These are phyloP conservation scores for Paramecium biaurelia DNA, from an alignment of 73 alveolate species.

Conservation along the genomic window DNA sequence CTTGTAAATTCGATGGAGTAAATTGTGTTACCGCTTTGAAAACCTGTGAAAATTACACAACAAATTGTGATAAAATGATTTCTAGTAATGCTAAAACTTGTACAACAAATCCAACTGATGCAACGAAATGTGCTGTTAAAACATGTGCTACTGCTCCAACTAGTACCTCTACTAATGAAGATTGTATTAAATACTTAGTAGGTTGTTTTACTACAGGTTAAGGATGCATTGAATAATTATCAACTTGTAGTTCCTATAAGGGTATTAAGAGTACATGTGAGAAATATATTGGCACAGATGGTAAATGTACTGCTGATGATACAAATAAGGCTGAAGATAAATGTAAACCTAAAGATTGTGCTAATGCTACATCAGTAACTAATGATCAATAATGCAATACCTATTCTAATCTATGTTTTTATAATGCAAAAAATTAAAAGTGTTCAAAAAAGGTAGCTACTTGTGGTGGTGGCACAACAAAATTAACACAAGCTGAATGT, in stretches of 20 bases:
- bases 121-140: neutral
- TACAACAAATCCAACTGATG: neutral
- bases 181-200: neutral
- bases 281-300: neutral
- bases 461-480: neutral
- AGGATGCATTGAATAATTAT: neutral
- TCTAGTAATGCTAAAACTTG: neutral
- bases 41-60: neutral
- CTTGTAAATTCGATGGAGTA: neutral
- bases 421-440: neutral
- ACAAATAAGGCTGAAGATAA: neutral
- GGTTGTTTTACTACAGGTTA: neutral
- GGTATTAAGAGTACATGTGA: neutral
- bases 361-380: neutral
- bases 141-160: constrained; percentile 8
- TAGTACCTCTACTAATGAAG: neutral
- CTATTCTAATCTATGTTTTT: neutral
- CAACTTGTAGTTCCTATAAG: neutral
- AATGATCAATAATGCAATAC: neutral
- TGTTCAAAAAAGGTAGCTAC: neutral
- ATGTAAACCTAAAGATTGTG: neutral
- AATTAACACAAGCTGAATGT: neutral
- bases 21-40: neutral
- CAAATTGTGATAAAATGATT: neutral
- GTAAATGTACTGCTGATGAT: neutral